Conservation (phyloP, 2,329 filamentous ascomycete species). For the Cladosporium sp. region DNA sequence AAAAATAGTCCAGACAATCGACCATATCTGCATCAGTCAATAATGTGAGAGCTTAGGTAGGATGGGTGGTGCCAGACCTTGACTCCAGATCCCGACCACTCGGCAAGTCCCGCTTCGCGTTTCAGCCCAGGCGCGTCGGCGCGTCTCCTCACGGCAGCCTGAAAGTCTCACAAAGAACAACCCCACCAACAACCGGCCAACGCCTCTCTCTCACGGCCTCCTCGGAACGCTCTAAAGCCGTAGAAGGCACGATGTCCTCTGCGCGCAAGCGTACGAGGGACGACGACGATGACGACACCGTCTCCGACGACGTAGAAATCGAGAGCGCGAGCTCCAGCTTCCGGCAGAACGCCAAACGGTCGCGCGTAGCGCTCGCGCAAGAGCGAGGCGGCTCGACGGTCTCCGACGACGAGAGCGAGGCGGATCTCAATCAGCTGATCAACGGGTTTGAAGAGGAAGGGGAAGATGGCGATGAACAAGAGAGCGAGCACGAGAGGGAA, state of each 20-base stretch:
- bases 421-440: slow-evolving; percentile 11
- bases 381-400: slow-evolving; percentile 23
- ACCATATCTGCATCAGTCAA: too few species aligned
- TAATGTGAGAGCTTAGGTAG: too few species aligned
- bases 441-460: slow-evolving; percentile 11
- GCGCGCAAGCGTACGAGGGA: slow-evolving; percentile 22
- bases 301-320: slow-evolving; percentile 18
- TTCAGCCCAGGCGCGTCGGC: too few species aligned
- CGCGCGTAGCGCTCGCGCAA: slow-evolving; percentile 24
- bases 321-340: slow-evolving; percentile 27
- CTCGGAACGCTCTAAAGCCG: background rate
- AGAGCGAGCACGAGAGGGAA: slow-evolving; percentile 15
- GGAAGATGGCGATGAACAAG: background rate
- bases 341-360: slow-evolving; percentile 24
- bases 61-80: too few species aligned
- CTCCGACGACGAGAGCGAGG: slow-evolving; percentile 26
- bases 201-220: too few species aligned
- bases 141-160: too few species aligned
- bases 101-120: too few species aligned
- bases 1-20: too few species aligned
- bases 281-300: slow-evolving; percentile 17
- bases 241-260: background rate
- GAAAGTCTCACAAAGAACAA: too few species aligned
- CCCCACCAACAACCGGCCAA: too few species aligned
- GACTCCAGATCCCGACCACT: too few species aligned